These are phyloP conservation scores for Scenedesmus sp. DNA, from an alignment of 163 green algal species.

Conservation along the genomic window DNA sequence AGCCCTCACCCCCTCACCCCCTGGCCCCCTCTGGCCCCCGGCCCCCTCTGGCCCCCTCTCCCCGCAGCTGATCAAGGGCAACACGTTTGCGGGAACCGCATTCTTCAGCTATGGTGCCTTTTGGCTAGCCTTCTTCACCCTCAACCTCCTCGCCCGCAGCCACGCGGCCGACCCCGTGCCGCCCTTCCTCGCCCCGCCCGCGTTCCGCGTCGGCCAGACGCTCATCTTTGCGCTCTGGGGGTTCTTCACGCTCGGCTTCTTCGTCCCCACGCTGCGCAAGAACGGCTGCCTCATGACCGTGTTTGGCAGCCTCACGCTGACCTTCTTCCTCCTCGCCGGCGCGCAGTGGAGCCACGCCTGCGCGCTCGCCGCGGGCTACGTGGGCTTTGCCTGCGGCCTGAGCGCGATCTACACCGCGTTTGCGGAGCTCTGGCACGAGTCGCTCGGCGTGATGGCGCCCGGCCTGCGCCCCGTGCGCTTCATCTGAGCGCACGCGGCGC, in stretches of 20 bases:
- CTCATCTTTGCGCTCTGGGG: conserved; percentile 47
- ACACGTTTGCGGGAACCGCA: conserved; percentile 71
- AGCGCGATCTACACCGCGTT: conserved; percentile 63
- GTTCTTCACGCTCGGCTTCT: conserved; percentile 51
- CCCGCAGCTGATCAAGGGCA: conserved; percentile 66
- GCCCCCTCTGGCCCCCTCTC: conserved; percentile 19
- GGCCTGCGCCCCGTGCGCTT: conserved; percentile 49
- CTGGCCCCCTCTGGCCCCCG: not conserved
- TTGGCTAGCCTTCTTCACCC: conserved; percentile 57
- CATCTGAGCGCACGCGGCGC: conserved; percentile 48
- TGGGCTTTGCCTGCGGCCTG: conserved; percentile 54
- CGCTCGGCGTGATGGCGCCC: conserved; percentile 52
- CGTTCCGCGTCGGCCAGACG: conserved; percentile 25
- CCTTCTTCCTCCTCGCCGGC: conserved; percentile 58
- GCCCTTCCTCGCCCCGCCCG: not conserved
- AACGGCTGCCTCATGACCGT: conserved; percentile 53
- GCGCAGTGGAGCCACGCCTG: conserved; percentile 24
- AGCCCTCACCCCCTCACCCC: not conserved
- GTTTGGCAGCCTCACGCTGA: conserved; percentile 54
- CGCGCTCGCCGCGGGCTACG: conserved; percentile 52
- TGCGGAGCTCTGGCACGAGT: conserved; percentile 54
- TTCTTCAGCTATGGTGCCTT: conserved; percentile 68
- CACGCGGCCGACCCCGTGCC: too few relatives aligned
- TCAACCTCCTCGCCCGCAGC: conserved; percentile 3
- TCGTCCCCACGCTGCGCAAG: conserved; percentile 54